Evolutionary conservation across 495 filamentous ascomycete species (phyloP), one percentile per base, ranked within the genome.

Genomic region (Melanomma pulvis-pyrius): DNA sequence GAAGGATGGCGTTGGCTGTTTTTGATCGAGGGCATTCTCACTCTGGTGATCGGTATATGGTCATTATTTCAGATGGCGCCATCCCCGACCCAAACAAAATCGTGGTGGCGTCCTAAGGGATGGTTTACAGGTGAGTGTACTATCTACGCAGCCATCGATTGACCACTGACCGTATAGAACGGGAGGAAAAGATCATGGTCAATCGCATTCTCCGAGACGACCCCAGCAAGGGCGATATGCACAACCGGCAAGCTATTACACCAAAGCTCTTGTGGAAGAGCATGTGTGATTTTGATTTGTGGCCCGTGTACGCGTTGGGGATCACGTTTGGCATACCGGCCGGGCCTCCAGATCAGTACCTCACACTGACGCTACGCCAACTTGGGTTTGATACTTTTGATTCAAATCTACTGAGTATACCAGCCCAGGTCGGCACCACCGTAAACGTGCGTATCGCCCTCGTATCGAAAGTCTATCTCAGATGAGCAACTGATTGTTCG

Each of bases 51-150:
- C 17, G 72, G 59, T n/a, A 46, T 76, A 13, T 17, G 44, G 7
- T 52, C 68, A 1, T 74, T 70, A 44, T 77, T 76, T 61, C 30
- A 86, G 75, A 86, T 92, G 80, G 88, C 89, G 0, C 79, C 90
- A 0, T 88, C 86, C 0, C 89, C 90, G 0, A 88, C 83, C 1
- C 88, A 93, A 65, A 92, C 90, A 0, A 79, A 79, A 25, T 86
- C 84, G 34, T 80, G 81, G 74, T 85, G 90, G 69, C 82, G 89
- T 1, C 88, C 89, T 0, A 89, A 87, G 60, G 88, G 88, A 7
- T 91, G 88, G 88, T 91, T 91, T 70, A 84, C 76, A 7, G 86
- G n/a, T n/a, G n/a, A n/a, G n/a, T n/a, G n/a, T n/a, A n/a, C n/a
- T n/a, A n/a, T n/a, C n/a, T n/a, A n/a, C n/a, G n/a, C n/a, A n/a